A percentile compares a stretch with the other conserved stretches of the same genome.
phyloP scores from a whole-genome alignment of 495 filamentous ascomycete genomes.

The Hypoxylon rickii region DNA sequence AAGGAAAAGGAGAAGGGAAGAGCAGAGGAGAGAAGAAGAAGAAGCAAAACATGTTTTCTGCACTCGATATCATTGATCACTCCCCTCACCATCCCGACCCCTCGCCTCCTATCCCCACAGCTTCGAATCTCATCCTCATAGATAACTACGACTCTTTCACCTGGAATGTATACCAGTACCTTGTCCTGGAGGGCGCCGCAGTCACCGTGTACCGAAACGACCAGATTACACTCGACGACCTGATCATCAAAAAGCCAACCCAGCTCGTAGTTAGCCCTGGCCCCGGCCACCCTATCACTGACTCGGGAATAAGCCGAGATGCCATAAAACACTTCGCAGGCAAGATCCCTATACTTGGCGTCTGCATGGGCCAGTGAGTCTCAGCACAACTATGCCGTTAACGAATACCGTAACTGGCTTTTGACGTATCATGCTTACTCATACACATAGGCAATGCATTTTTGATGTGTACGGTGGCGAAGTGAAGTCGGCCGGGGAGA shows the following conservation, averaged over 20 bases:
- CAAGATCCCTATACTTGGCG: conserved; percentile 94
- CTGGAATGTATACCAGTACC: conserved; percentile 98
- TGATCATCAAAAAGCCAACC: conserved; percentile 81
- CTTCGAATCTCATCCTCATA: conserved; percentile 90
- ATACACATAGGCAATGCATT: conserved; percentile 75
- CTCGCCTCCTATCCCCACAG: conserved; percentile 68
- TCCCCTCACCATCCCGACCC: conserved; percentile 81
- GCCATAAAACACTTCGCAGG: conserved; percentile 92
- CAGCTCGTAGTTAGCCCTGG: conserved; percentile 95
- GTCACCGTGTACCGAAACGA: conserved; percentile 93
- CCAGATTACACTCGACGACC: conserved; percentile 80
- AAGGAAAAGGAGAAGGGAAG: background rate
- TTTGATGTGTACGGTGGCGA: conserved; percentile 88
- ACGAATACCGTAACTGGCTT: too few relatives aligned
- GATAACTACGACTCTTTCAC: conserved; percentile 99
- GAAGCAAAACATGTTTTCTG: conserved; percentile 46
- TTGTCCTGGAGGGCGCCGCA: conserved; percentile 88
- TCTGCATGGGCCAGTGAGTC: conserved; percentile 94
- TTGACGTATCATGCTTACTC: conserved; percentile 1
- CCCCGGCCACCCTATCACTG: conserved; percentile 85
- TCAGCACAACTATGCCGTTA: background rate
- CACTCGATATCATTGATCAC: conserved; percentile 71
- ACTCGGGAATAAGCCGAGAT: conserved; percentile 89
- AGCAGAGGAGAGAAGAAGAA: background rate
- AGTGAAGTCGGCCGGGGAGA: conserved; percentile 92